Conservation (phyloP, 768 basidiomycete genomes). For the Mycena alexandri region DNA sequence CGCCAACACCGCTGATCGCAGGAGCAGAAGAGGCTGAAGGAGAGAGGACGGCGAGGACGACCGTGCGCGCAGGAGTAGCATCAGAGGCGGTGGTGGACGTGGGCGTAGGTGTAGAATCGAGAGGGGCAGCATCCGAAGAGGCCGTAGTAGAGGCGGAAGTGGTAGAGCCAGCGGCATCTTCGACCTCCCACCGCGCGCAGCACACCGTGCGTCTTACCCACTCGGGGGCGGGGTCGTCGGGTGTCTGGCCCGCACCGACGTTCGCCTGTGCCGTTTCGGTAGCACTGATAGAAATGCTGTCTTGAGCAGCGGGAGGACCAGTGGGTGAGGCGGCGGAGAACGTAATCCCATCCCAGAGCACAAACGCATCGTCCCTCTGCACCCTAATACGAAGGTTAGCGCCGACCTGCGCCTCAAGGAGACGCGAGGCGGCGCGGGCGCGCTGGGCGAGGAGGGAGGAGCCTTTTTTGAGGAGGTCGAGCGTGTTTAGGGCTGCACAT, state of each 20-base stretch:
- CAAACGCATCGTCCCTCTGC: constrained; percentile 85
- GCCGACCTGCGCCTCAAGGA: constrained; percentile 90
- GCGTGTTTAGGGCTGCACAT: constrained; percentile 82
- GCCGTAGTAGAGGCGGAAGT: constrained; percentile 32
- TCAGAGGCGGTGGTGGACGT: constrained; percentile 41
- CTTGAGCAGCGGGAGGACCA: too few relatives aligned
- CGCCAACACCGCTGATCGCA: too few relatives aligned
- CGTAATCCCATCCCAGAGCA: constrained; percentile 81
- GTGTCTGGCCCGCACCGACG: constrained; percentile 37
- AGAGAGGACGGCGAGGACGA: constrained; percentile 48
- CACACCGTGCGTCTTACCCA: constrained; percentile 90
- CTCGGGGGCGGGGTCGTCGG: constrained; percentile 65
- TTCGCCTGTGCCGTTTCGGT: constrained; percentile 14
- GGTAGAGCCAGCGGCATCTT: constrained; percentile 66
- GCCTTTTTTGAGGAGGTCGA: constrained; percentile 95
- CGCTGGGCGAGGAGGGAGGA: constrained; percentile 81
- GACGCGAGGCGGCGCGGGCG: constrained; percentile 88
- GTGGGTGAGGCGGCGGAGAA: constrained; percentile 47
- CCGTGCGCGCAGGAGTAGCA: constrained; percentile 41
- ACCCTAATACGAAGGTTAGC: constrained; percentile 85
- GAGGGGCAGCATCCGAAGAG: too few relatives aligned
- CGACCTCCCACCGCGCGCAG: constrained; percentile 82
- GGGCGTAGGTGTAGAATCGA: constrained; percentile 32
- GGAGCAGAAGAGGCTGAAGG: constrained; percentile 48
- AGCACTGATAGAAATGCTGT: too few relatives aligned